Percentiles rank a stretch among this genome's conserved stretches.
These are phyloP conservation scores for Xenoacremonium recifei DNA, from an alignment of 2,329 filamentous ascomycete species.

Conservation along the genomic window DNA sequence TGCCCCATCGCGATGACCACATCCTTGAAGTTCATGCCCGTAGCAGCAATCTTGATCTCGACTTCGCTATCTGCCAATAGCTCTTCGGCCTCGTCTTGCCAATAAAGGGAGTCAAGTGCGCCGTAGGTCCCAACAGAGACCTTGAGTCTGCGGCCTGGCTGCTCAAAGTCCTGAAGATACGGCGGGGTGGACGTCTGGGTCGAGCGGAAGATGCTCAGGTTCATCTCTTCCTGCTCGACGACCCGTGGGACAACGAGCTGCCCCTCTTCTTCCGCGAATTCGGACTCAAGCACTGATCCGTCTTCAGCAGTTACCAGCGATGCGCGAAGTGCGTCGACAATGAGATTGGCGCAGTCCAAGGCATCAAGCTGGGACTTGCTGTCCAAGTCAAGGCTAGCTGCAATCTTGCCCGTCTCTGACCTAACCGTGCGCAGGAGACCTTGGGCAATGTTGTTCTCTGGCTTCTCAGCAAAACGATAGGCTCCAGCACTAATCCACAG, in stretches of 20 bases:
- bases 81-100: constrained; percentile 30
- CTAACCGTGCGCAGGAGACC: constrained; percentile 46
- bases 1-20: constrained; percentile 42
- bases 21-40: constrained; percentile 47
- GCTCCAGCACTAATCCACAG: constrained; percentile 42
- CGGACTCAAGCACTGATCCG: constrained; percentile 26
- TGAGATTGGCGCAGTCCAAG: constrained; percentile 29
- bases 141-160: constrained; percentile 31
- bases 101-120: constrained; percentile 39
- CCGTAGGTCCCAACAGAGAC: constrained; percentile 38
- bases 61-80: constrained; percentile 35
- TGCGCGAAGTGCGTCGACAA: constrained; percentile 25
- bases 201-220: constrained; percentile 24
- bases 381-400: constrained; percentile 46
- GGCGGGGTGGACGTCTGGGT: constrained; percentile 21
- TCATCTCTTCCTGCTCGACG: constrained; percentile 23
- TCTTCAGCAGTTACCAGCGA: constrained; percentile 17
- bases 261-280: constrained; percentile 28
- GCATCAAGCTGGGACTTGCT: constrained; percentile 30
- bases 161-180: constrained; percentile 39
- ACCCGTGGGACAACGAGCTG: constrained; percentile 28
- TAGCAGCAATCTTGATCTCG: constrained; percentile 42
- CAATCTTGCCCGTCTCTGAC: constrained; percentile 43
- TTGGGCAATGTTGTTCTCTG: constrained; percentile 42
- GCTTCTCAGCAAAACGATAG: constrained; percentile 34